These are phyloP conservation scores for Talaromyces sp. DNA, from an alignment of 2,329 filamentous ascomycete species.

Conservation along the genomic window DNA sequence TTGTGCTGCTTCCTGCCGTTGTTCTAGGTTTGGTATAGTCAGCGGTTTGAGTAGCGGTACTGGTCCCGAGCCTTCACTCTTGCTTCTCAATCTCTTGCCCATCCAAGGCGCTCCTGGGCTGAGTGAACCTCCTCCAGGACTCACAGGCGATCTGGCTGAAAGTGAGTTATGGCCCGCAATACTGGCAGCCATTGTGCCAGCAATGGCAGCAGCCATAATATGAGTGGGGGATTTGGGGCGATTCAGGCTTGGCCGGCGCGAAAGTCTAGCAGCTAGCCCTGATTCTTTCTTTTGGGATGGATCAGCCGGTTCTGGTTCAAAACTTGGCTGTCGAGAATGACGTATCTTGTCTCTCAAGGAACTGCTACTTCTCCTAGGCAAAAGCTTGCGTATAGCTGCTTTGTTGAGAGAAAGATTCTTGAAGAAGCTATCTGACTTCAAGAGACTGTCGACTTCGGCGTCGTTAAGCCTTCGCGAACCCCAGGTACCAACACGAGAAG, in stretches of 20 bases:
- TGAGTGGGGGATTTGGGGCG: conserved; percentile 37
- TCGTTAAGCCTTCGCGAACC: conserved; percentile 49
- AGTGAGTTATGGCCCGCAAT: conserved; percentile 54
- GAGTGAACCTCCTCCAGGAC: conserved; percentile 36
- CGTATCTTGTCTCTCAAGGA: conserved; percentile 44
- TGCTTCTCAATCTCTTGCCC: conserved; percentile 47
- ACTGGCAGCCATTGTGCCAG: conserved; percentile 40
- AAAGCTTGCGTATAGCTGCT: conserved; percentile 38
- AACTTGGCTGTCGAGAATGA: conserved; percentile 27
- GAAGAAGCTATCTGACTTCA: conserved; percentile 41
- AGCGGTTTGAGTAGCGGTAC: conserved; percentile 36
- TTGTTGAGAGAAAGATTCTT: conserved; percentile 38
- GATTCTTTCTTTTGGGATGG: conserved; percentile 26
- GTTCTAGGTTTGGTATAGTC: neutral
- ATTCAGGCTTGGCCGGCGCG: conserved; percentile 36
- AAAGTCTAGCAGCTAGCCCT: conserved; percentile 26
- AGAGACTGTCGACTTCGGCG: conserved; percentile 46
- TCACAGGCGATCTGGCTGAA: conserved; percentile 40
- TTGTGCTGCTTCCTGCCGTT: neutral
- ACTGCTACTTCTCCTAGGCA: conserved; percentile 40
- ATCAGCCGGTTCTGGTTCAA: conserved; percentile 21
- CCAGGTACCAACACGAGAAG: conserved; percentile 52
- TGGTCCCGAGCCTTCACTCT: conserved; percentile 50
- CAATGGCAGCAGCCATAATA: conserved; percentile 40
- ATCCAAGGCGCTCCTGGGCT: conserved; percentile 42